These are phyloP conservation scores for Apiospora kogelbergensis DNA, from an alignment of 2,329 filamentous ascomycete genomes.

Conservation along the genomic window DNA sequence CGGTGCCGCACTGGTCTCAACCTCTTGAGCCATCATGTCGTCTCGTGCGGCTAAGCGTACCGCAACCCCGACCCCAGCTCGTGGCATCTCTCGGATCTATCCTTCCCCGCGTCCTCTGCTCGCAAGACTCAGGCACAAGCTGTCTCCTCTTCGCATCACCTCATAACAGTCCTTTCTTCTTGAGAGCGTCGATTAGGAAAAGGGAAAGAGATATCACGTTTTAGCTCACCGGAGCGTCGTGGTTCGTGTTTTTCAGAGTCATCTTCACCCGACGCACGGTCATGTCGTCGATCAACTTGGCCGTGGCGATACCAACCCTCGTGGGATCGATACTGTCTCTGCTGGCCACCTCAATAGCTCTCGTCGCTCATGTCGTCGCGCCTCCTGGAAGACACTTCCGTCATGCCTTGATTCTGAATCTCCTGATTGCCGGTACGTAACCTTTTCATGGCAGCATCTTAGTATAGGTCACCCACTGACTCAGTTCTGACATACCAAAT, in stretches of 20 bases:
- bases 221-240: too few species aligned
- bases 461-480: background rate
- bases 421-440: background rate
- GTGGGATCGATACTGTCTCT: background rate
- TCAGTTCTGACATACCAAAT: background rate
- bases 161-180: background rate
- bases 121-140: background rate
- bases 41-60: background rate
- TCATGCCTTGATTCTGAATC: background rate
- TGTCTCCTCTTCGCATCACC: background rate
- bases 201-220: background rate
- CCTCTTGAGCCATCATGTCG: background rate
- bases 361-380: background rate
- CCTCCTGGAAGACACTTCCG: slow-evolving; percentile 3
- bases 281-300: background rate
- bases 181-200: background rate
- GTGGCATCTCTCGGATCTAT: background rate
- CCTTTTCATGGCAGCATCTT: too few species aligned
- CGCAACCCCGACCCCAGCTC: background rate
- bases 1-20: background rate
- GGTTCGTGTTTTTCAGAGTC: background rate
- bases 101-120: background rate
- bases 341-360: background rate
- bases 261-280: slow-evolving; percentile 8
- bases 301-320: slow-evolving; percentile 1